These are phyloP conservation scores for Leucoagaricus sp. DNA, from an alignment of 1,284 basidiomycete genomes.

Conservation along the genomic window DNA sequence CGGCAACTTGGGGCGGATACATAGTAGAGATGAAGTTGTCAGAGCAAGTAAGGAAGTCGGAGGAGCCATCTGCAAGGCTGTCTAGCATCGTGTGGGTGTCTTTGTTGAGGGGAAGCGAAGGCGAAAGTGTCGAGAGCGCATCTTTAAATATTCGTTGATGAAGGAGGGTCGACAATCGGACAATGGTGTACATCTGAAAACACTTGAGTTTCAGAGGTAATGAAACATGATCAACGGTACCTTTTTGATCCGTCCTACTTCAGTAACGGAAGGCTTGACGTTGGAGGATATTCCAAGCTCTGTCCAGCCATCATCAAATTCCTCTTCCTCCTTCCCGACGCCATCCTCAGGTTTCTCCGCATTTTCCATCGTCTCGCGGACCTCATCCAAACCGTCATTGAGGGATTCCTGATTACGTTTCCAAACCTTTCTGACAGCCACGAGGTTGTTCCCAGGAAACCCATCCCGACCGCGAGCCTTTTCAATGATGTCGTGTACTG, in stretches of 20 bases:
- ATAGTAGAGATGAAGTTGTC: constrained; percentile 68
- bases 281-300: constrained; percentile 56
- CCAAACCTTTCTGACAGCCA: constrained; percentile 62
- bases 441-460: constrained; percentile 57
- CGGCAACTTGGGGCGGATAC: constrained; percentile 59
- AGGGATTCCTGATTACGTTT: constrained; percentile 56
- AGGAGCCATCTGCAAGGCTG: constrained; percentile 49
- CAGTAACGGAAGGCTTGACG: constrained; percentile 40
- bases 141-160: constrained; percentile 61
- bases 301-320: constrained; percentile 62
- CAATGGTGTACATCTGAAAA: constrained; percentile 52
- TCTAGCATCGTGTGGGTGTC: constrained; percentile 41
- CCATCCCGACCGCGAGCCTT: constrained; percentile 45
- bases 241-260: constrained; percentile 52
- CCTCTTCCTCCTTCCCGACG: constrained; percentile 28
- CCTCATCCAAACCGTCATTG: constrained; percentile 61
- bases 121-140: constrained; percentile 39
- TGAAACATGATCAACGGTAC: constrained; percentile 32
- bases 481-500: constrained; percentile 66
- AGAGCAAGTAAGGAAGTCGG: constrained; percentile 48
- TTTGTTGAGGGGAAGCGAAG: constrained; percentile 20
- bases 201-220: constrained; percentile 11
- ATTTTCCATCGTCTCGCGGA: constrained; percentile 48
- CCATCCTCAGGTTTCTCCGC: constrained; percentile 22
- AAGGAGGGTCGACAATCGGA: constrained; percentile 61